These are phyloP conservation scores for Blastobotrys peoriensis DNA, from an alignment of 805 yeast species.

Conservation along the genomic window DNA sequence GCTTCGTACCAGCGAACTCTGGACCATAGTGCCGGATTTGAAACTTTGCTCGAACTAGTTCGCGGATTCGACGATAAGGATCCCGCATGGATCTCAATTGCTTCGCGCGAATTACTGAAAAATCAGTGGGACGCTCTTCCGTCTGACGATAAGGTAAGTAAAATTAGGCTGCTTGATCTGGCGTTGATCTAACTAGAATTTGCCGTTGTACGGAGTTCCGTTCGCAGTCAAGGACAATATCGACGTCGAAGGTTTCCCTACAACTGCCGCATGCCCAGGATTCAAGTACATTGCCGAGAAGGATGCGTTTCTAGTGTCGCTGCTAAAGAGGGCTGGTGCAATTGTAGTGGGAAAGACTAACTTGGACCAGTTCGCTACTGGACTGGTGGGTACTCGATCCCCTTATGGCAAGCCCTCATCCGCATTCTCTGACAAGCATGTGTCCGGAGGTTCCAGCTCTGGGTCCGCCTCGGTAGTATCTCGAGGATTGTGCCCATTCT, in stretches of 20 bases:
- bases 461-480: conserved; percentile 94
- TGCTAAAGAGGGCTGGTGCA: conserved; percentile 86
- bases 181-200: conserved; percentile 15
- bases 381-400: conserved; percentile 89
- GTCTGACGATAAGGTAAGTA: conserved; percentile 19
- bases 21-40: conserved; percentile 56
- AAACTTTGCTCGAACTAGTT: conserved; percentile 38
- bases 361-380: conserved; percentile 96
- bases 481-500: conserved; percentile 79
- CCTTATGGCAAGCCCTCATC: conserved; percentile 89
- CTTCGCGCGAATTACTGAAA: conserved; percentile 50
- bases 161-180: background rate
- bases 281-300: conserved; percentile 59
- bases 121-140: conserved; percentile 79
- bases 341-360: conserved; percentile 91
- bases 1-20: conserved; percentile 55
- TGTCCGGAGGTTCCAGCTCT: conserved; percentile 92
- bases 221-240: conserved; percentile 93
- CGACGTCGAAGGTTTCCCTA: conserved; percentile 72
- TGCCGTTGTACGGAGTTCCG: conserved; percentile 87
- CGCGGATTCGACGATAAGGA: conserved; percentile 39
- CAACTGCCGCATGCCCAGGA: conserved; percentile 95
- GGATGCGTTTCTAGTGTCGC: conserved; percentile 70
- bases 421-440: conserved; percentile 70
- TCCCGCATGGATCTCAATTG: conserved; percentile 90